Conservation (phyloP, 2,329 filamentous ascomycete species). For the Magnaporthales sp. region DNA sequence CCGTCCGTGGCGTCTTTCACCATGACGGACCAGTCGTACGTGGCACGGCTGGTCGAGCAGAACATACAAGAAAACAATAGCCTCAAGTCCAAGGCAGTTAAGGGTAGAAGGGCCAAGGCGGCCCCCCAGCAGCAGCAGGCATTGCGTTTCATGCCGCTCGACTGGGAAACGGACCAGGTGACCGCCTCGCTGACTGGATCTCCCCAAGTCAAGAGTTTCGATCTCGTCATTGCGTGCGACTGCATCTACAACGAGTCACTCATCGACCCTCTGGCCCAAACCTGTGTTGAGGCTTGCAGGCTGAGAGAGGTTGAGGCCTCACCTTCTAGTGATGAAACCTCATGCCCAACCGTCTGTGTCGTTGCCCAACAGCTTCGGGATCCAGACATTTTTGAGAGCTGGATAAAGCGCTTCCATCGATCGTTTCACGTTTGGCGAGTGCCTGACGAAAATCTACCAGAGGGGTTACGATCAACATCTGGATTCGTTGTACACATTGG, state of each 20-base stretch:
- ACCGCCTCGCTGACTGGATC: constrained; percentile 30
- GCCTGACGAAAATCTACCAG: constrained; percentile 51
- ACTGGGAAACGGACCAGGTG: constrained; percentile 71
- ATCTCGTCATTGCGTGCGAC: constrained; percentile 76
- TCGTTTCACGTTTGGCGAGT: constrained; percentile 71
- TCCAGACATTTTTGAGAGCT: constrained; percentile 75
- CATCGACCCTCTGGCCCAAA: constrained; percentile 71
- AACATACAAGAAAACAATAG: constrained; percentile 61
- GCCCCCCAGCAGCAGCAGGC: neutral
- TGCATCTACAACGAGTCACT: constrained; percentile 93
- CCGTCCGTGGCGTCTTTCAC: constrained; percentile 56
- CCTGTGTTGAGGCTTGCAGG: constrained; percentile 66
- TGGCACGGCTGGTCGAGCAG: constrained; percentile 63
- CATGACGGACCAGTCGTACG: constrained; percentile 83
- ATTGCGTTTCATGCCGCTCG: constrained; percentile 49
- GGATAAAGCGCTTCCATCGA: constrained; percentile 60
- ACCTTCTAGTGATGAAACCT: constrained; percentile 5
- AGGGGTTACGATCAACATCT: constrained; percentile 49
- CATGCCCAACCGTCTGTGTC: constrained; percentile 58
- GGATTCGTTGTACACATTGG: constrained; percentile 83
- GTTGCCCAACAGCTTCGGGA: constrained; percentile 85
- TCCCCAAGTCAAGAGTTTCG: constrained; percentile 41
- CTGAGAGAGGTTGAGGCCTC: constrained; percentile 31
- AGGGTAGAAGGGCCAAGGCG: constrained; percentile 7
- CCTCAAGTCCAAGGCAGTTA: constrained; percentile 2